Evolutionary conservation across 2,329 filamentous ascomycete species (phyloP).

Genomic region (Aspergillus aculeatinus): DNA sequence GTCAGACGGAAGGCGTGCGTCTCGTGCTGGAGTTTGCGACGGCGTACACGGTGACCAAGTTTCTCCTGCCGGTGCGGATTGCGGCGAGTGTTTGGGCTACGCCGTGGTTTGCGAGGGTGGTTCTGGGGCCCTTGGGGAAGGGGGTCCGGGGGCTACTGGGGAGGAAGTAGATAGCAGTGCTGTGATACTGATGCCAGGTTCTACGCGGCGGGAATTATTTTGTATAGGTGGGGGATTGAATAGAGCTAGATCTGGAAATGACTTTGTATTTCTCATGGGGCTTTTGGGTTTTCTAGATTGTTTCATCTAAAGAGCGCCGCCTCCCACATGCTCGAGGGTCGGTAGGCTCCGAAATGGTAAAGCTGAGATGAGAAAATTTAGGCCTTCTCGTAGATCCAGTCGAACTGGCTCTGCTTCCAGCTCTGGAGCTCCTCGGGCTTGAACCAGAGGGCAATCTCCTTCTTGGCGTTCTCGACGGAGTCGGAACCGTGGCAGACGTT

Average conservation of each 20-base stretch:
- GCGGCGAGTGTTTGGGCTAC: constrained; percentile 81
- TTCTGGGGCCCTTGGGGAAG: constrained; percentile 53
- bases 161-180: constrained; percentile 21
- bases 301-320: constrained; percentile 13
- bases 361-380: constrained; percentile 35
- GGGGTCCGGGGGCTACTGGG: constrained; percentile 41
- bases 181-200: background rate
- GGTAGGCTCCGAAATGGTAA: constrained; percentile 17
- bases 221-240: background rate
- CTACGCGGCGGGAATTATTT: background rate
- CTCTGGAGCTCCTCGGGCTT: constrained; percentile 76
- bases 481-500: constrained; percentile 99
- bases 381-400: constrained; percentile 97
- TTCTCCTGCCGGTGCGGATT: constrained; percentile 73
- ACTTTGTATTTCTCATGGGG: constrained; percentile 17
- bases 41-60: constrained; percentile 88
- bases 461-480: constrained; percentile 97
- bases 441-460: constrained; percentile 99
- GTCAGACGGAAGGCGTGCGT: constrained; percentile 47
- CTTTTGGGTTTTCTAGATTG: constrained; percentile 5
- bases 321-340: constrained; percentile 4
- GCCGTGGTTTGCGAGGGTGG: constrained; percentile 79
- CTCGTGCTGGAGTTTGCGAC: constrained; percentile 71
- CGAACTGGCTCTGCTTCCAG: constrained; percentile 81
- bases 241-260: constrained; percentile 6